These are phyloP conservation scores for Kodamaea fukazawae DNA, from an alignment of 805 yeast genomes.

Conservation along the genomic window DNA sequence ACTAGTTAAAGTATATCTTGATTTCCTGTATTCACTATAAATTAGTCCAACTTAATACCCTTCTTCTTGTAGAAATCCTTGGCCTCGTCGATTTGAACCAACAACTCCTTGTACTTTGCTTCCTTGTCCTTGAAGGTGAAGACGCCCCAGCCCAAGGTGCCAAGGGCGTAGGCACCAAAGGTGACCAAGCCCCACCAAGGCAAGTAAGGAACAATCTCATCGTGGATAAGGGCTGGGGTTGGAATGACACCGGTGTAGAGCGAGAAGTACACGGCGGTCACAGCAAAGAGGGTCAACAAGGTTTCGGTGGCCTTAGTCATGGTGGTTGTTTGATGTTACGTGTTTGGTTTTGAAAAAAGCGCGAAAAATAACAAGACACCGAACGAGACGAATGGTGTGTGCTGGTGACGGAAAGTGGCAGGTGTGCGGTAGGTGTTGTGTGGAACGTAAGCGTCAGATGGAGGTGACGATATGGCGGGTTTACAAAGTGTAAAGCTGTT, in stretches of 20 bases:
- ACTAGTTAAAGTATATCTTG: too few relatives aligned
- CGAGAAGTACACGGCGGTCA: conserved; percentile 53
- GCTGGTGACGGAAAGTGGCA: too few relatives aligned
- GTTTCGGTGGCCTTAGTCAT: conserved; percentile 74
- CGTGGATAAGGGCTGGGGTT: conserved; percentile 43
- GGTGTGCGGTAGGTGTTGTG: too few relatives aligned
- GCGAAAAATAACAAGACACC: neutral
- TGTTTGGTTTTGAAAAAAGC: conserved; percentile 3
- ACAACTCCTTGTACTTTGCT: conserved; percentile 60
- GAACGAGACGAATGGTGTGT: neutral
- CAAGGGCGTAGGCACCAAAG: conserved; percentile 68
- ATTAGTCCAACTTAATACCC: conserved; percentile 51
- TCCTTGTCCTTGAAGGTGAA: conserved; percentile 69
- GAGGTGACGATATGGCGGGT: too few relatives aligned
- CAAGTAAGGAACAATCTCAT: conserved; percentile 59
- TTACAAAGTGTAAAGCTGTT: too few relatives aligned
- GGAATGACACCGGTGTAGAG: conserved; percentile 55
- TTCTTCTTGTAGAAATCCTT: conserved; percentile 53
- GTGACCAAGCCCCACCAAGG: conserved; percentile 71
- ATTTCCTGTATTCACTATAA: too few relatives aligned
- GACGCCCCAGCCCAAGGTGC: conserved; percentile 66
- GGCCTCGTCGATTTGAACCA: conserved; percentile 60
- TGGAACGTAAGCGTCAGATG: too few relatives aligned
- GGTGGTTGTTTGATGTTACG: conserved; percentile 1
- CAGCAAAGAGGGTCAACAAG: conserved; percentile 41